Evolutionary conservation across 176 grass and related monocot species (phyloP), one percentile per base, ranked within the genome.

Genomic region (Canna indica): DNA sequence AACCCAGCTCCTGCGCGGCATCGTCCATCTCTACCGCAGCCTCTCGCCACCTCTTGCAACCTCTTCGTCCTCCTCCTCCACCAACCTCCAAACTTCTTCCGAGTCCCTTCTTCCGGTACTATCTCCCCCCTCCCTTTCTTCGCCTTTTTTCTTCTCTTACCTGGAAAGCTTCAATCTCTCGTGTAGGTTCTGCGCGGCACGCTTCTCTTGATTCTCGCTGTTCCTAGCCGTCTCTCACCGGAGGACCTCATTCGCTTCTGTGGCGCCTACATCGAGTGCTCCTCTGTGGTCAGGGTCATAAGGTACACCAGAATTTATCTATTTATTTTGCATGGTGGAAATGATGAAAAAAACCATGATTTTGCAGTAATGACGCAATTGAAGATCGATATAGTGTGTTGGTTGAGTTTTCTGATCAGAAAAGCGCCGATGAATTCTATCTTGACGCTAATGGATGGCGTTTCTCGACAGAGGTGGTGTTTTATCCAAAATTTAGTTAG

Each of bases 361-460:
- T 28, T 76, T 67, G 32, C 75, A 77, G 75, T 64, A 69, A 92
- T 28, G 88, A 92, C 63, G 84, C 81, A 26, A 81, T 87, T 47
- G 93, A 97, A 72, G 93, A 97, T 67, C 76, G 93, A 52, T 97
- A 92, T 24, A 90, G 93, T 41, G 88, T 97, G 80, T 71, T 97
- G n/a, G 76, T 97, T 29, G 86, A 90, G 52, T 97, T 97, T 69
- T 81, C 85, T 58, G 93, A 97, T 80, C 93, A 97, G 50, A 83
- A 87, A 56, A 86, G 75, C 3, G 79, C 93, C 0, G 93, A 97
- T 20, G 71, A 86, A 29, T 92, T 97, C 59, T 90, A 92, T 76
- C 84, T 91, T 13, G 93, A 91, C 47, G 78, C 91, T 60, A 97
- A 97, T 68, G 94, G 89, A n/a, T 92, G 94, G 94, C 81, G 83